Evolutionary conservation across 2,329 filamentous ascomycete species (phyloP), one percentile per base, ranked within the genome.

Genomic region (Colletotrichum echinochloae): DNA sequence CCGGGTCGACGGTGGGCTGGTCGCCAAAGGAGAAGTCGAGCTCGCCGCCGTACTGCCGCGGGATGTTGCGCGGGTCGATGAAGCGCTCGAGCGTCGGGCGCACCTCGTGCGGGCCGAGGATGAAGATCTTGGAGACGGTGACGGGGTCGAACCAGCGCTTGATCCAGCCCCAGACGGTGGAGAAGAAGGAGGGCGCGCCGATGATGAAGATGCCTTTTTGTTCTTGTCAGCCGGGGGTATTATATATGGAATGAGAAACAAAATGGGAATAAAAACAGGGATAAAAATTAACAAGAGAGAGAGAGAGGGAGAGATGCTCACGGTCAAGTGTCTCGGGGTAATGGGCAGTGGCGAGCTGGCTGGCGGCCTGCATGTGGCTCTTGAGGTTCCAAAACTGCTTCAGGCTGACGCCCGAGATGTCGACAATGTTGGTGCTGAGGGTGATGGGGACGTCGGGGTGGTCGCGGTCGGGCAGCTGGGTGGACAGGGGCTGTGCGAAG

Each of bases 361-460:
- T 95, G 2, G 95, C 95, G 77, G 94, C 92, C 83, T 98, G 95
- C 94, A 98, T 97, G 81, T 98, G 95, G 30, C 83, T 84, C 85
- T 97, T 96, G 72, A 98, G 82, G 81, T 97, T 97, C 95, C 95
- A 98, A 80, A 98, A 98, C 83, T 97, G 94, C 84, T 93, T 94
- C 80, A 98, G 81, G 7, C 94, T 94, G 33, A 98, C 95, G 18
- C 91, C 91, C 20, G 90, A 92, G 73, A 98, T 94, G 79, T 98
- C 95, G 68, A 98, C 94, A 75, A 98, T 97, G 82, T 98, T 98
- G 76, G 93, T 97, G 77, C 92, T 95, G 76, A 96, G 91, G 48
- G 94, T 95, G 75, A 98, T 94, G 8, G 95, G 95, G n/a, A 93
- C 94, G 73, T 91, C 89, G 5, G 91, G 87, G 78, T 93, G 84